phyloP scores from a whole-genome alignment of 2,329 filamentous ascomycete species.

The Alternaria dauci region DNA sequence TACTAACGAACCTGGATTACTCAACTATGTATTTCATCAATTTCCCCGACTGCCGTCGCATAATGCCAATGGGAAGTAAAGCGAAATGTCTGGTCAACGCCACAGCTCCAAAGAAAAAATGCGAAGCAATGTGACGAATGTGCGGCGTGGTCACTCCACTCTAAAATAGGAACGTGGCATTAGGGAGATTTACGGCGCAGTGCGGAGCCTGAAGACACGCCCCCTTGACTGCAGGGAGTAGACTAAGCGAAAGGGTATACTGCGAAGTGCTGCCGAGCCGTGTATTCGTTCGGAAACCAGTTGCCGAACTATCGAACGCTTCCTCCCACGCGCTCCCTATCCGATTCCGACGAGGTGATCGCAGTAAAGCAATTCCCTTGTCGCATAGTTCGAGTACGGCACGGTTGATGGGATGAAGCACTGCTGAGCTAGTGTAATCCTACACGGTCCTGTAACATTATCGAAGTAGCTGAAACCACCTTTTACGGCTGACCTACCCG shows the following conservation, averaged over 20 bases:
- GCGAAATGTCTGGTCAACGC: not conserved
- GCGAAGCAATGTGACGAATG: slow-evolving; percentile 11
- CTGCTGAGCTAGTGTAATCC: slow-evolving; percentile 23
- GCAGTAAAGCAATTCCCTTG: slow-evolving; percentile 2
- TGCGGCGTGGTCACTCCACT: slow-evolving; percentile 19
- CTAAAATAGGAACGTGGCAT: slow-evolving; percentile 26
- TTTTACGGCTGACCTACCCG: slow-evolving; percentile 24
- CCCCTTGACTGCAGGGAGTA: slow-evolving; percentile 17
- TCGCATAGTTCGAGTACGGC: not conserved
- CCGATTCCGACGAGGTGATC: slow-evolving; percentile 8
- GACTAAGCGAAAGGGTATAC: slow-evolving; percentile 16
- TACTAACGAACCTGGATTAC: slow-evolving; percentile 2
- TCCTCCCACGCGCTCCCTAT: slow-evolving; percentile 7
- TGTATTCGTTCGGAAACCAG: slow-evolving; percentile 16
- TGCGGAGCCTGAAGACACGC: slow-evolving; percentile 18
- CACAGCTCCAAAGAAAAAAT: slow-evolving; percentile 6
- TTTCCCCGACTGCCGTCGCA: not conserved
- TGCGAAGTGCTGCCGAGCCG: slow-evolving; percentile 21
- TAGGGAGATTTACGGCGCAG: slow-evolving; percentile 22
- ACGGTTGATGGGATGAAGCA: slow-evolving; percentile 9
- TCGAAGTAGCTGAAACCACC: slow-evolving; percentile 25
- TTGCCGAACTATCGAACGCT: slow-evolving; percentile 18
- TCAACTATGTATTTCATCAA: not conserved
- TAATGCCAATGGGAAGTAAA: not conserved
- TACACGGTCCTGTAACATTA: slow-evolving; percentile 25